Conservation (phyloP, 768 basidiomycete genomes). For the Boletus vermiculosoides region DNA sequence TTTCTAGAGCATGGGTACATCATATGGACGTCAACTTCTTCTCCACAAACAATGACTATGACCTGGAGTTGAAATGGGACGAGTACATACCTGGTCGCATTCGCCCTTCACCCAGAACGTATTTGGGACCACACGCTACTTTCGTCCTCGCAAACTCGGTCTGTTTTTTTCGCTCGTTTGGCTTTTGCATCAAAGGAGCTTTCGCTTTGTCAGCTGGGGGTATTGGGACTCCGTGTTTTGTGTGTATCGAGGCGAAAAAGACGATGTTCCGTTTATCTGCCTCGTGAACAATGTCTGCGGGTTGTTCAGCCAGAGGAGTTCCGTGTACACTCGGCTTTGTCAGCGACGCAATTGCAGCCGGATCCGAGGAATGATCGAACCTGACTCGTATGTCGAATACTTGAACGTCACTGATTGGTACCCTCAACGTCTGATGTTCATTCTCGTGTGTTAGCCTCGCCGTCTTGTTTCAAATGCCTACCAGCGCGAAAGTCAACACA, state of each 20-base stretch:
- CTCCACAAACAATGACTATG: too few relatives aligned
- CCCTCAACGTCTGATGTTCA: not conserved
- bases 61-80: too few relatives aligned
- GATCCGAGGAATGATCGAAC: not conserved
- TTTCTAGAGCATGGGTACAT: too few relatives aligned
- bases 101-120: too few relatives aligned
- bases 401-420: not conserved
- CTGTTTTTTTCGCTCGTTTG: conserved; percentile 43
- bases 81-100: too few relatives aligned
- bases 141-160: conserved; percentile 63
- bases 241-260: too few relatives aligned
- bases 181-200: conserved; percentile 38
- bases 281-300: not conserved
- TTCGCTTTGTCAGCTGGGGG: not conserved
- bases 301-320: not conserved
- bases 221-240: too few relatives aligned
- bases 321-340: conserved; percentile 7
- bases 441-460: not conserved
- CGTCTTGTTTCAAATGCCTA: not conserved
- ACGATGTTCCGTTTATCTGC: not conserved
- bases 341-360: conserved; percentile 1
- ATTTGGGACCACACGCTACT: conserved; percentile 45
- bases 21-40: too few relatives aligned
- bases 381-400: not conserved
- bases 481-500: not conserved